These are phyloP conservation scores for Phaeosphaeriaceae sp. DNA, from an alignment of 2,329 filamentous ascomycete genomes.

Conservation along the genomic window DNA sequence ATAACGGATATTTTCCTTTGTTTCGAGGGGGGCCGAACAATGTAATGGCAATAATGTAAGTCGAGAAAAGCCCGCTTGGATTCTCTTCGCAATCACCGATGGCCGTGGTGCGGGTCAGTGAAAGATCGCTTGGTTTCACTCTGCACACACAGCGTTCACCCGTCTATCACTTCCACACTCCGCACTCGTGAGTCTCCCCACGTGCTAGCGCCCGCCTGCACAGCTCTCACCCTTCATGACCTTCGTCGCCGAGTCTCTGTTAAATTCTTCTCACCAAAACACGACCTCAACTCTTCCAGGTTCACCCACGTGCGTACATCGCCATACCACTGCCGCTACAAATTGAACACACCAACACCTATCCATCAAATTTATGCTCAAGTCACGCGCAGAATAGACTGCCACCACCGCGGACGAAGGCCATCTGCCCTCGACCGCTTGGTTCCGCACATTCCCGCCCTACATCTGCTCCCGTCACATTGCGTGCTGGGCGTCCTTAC, in stretches of 20 bases:
- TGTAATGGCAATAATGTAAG: background rate
- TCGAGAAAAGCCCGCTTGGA: background rate
- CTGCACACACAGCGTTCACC: background rate
- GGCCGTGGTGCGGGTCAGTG: background rate
- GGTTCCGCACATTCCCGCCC: too few species aligned
- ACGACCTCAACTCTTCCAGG: background rate
- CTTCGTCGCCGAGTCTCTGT: background rate
- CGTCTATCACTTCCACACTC: background rate
- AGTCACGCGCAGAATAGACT: background rate
- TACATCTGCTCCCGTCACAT: too few species aligned
- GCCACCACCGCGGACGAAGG: background rate
- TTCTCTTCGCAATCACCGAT: background rate
- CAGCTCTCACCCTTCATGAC: background rate
- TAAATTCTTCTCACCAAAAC: background rate
- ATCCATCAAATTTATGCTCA: too few species aligned
- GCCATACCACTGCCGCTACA: background rate
- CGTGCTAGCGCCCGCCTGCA: background rate
- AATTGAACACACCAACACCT: background rate
- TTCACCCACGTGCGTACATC: background rate
- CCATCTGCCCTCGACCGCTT: too few species aligned
- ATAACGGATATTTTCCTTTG: background rate
- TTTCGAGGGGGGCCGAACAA: too few species aligned
- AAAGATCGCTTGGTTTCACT: background rate
- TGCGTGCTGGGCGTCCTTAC: too few species aligned
- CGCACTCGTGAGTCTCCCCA: background rate